phyloP scores from a whole-genome alignment of 139 green algal species.

The Coelastrella sp. region DNA sequence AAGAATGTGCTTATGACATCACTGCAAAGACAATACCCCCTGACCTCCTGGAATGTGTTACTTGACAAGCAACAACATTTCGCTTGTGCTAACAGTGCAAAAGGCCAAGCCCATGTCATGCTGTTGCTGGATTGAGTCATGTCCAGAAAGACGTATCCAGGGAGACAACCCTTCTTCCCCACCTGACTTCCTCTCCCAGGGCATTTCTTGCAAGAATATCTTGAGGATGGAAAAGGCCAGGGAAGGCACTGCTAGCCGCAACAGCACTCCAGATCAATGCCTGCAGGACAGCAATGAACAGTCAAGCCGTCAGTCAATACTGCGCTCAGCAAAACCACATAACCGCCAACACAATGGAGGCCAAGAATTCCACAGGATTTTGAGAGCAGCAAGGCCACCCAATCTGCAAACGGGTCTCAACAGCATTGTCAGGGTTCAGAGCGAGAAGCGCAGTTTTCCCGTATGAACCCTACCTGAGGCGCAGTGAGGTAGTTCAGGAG shows the following conservation, averaged over 20 bases:
- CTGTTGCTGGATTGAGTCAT: no score
- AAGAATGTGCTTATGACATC: no score
- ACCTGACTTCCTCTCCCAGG: constrained; percentile 59
- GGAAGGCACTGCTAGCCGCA: constrained; percentile 89
- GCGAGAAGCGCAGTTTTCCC: neutral
- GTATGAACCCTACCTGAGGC: constrained; percentile 67
- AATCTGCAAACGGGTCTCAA: neutral
- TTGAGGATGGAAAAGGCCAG: constrained; percentile 85
- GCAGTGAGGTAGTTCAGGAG: constrained; percentile 96
- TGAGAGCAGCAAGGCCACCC: no score
- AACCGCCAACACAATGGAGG: no score
- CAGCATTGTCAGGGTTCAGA: neutral
- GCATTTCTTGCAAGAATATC: constrained; percentile 76
- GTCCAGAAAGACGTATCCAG: no score
- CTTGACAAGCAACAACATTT: no score
- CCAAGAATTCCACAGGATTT: no score
- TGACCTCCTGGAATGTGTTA: no score
- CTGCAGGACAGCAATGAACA: constrained; percentile 46
- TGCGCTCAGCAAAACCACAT: no score
- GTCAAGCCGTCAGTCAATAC: neutral
- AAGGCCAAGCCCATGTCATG: no score
- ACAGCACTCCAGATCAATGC: constrained; percentile 90
- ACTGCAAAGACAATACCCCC: no score
- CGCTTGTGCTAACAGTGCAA: no score
- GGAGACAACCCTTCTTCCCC: neutral